phyloP scores from a whole-genome alignment of 2,329 filamentous ascomycete genomes.

The Epichloe glyceriae region DNA sequence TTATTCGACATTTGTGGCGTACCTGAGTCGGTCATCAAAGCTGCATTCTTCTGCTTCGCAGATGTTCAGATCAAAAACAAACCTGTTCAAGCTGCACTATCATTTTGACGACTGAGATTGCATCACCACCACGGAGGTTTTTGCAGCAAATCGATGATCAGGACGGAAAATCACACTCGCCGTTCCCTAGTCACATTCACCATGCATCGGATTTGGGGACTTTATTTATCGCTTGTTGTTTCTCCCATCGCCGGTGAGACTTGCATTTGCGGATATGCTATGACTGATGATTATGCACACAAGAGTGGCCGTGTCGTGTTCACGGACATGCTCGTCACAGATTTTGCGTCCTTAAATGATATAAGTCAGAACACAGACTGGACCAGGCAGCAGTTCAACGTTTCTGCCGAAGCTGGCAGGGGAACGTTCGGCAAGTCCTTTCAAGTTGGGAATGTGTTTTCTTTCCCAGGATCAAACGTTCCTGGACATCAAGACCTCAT shows the following conservation, averaged over 20 bases:
- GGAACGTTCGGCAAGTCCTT: constrained; percentile 57
- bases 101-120: neutral
- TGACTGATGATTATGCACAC: constrained; percentile 28
- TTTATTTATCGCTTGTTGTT: constrained; percentile 8
- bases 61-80: neutral
- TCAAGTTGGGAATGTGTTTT: constrained; percentile 40
- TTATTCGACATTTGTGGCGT: no score
- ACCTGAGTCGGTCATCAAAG: no score
- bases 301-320: constrained; percentile 36
- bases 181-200: neutral
- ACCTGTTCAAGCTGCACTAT: neutral
- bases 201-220: neutral
- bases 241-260: constrained; percentile 16
- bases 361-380: constrained; percentile 44
- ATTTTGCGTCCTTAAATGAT: constrained; percentile 48
- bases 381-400: constrained; percentile 54
- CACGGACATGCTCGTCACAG: constrained; percentile 57
- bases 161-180: neutral
- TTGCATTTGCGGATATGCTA: constrained; percentile 63
- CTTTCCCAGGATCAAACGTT: constrained; percentile 32
- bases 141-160: neutral
- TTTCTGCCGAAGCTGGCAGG: constrained; percentile 40
- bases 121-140: neutral
- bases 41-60: no score
- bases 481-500: constrained; percentile 8